phyloP scores from a whole-genome alignment of 495 filamentous ascomycete species.

The Letharia columbiana region DNA sequence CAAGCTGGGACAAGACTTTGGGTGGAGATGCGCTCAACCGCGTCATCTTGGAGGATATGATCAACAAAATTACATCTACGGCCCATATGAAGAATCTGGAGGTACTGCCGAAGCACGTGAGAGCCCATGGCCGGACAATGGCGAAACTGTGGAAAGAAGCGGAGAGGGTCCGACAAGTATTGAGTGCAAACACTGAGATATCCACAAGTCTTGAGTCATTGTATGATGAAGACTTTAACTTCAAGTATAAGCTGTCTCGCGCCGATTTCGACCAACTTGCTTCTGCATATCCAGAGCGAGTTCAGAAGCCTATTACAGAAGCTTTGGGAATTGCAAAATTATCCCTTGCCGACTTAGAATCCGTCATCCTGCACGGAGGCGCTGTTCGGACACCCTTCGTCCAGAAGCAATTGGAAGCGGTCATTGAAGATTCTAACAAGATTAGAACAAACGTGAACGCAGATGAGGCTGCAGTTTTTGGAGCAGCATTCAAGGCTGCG shows the following conservation, averaged over 20 bases:
- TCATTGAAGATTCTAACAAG: constrained; percentile 63
- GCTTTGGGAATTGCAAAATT: constrained; percentile 68
- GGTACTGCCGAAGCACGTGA: constrained; percentile 51
- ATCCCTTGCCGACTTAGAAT: constrained; percentile 68
- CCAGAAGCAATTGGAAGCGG: constrained; percentile 74
- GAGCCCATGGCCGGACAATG: constrained; percentile 70
- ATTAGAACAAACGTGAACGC: constrained; percentile 91
- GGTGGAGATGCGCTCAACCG: constrained; percentile 87
- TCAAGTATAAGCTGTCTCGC: constrained; percentile 82
- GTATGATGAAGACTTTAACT: constrained; percentile 78
- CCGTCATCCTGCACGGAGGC: constrained; percentile 88
- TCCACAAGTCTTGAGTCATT: constrained; percentile 74
- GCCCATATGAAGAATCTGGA: constrained; percentile 60
- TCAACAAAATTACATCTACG: constrained; percentile 63
- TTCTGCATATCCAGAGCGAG: constrained; percentile 56
- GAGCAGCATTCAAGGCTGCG: constrained; percentile 90
- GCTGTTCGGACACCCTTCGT: constrained; percentile 89
- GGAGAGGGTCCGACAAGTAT: constrained; percentile 75
- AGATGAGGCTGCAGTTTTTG: constrained; percentile 94
- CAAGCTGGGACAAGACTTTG: constrained; percentile 80
- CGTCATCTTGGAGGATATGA: constrained; percentile 79
- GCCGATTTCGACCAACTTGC: constrained; percentile 75
- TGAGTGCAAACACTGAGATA: constrained; percentile 87
- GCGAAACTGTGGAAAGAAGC: constrained; percentile 87
- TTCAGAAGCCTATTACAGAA: constrained; percentile 59